Conservation (phyloP, 768 basidiomycete species). For the Lentinula detonsa region DNA sequence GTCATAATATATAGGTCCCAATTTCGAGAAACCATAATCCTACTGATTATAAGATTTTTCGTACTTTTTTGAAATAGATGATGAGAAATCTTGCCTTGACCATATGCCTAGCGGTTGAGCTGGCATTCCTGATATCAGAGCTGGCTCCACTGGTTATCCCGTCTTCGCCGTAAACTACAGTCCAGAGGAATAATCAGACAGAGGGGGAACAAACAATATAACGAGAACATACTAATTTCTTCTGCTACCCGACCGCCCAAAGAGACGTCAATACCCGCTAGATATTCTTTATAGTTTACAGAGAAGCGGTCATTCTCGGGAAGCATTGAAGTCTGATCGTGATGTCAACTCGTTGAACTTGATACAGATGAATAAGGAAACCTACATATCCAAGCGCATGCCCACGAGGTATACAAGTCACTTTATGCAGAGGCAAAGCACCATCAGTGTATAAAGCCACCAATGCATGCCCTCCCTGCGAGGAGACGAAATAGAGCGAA, state of each 20-base stretch:
- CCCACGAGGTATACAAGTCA: slow-evolving; percentile 95
- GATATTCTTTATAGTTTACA: slow-evolving; percentile 65
- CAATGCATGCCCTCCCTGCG: slow-evolving; percentile 87
- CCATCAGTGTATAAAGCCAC: slow-evolving; percentile 92
- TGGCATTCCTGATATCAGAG: slow-evolving; percentile 81
- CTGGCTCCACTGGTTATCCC: slow-evolving; percentile 90
- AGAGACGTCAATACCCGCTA: slow-evolving; percentile 82
- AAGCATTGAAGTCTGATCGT: slow-evolving; percentile 61
- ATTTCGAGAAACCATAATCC: slow-evolving; percentile 77
- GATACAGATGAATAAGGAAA: background rate
- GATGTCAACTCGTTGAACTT: slow-evolving; percentile 7
- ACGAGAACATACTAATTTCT: slow-evolving; percentile 58
- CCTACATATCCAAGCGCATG: slow-evolving; percentile 81
- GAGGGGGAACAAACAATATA: slow-evolving; percentile 8
- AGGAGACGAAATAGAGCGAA: slow-evolving; percentile 6
- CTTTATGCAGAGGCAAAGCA: slow-evolving; percentile 96
- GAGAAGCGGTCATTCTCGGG: slow-evolving; percentile 76
- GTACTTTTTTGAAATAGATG: background rate
- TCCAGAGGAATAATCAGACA: background rate
- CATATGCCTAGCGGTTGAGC: slow-evolving; percentile 76
- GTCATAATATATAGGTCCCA: slow-evolving; percentile 80
- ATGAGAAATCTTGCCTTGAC: slow-evolving; percentile 59
- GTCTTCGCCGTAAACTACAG: slow-evolving; percentile 77
- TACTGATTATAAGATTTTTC: slow-evolving; percentile 20
- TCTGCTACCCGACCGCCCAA: slow-evolving; percentile 97